Base-by-base conservation (phyloP, 2,329 filamentous ascomycete genomes). In the Zalaria sp. region DNA sequence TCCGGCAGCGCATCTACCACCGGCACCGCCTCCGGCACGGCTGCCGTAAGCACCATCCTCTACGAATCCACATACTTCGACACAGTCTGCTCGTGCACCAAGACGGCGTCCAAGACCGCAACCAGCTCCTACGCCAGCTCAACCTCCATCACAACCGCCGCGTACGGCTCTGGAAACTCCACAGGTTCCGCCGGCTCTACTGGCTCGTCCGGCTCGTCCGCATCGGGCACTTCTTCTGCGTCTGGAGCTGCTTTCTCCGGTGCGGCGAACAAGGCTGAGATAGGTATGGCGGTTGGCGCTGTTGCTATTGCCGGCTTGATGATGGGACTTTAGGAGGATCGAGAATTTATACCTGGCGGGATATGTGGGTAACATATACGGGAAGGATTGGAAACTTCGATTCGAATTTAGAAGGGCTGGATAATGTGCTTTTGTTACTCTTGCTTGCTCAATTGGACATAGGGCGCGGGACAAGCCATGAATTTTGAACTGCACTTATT, bases 31-130 rank as follows among this genome's bases (percentile, higher is more conserved):
- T 45, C 45, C 27, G 45, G 40, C 34, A 40, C 34, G 27, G 32
- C 32, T 27, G 27, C 34, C 31, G 41, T 40, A 11, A 47, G 43
- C 42, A 49, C 49, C 4, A 40, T 53, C 9, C 41, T 47, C 25
- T 48, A 49, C 42, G 51, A 49, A 11, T 47, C 48, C 18, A 50
- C 47, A 34, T 51, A 47, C 44, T 53, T 44, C 34, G 51, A 53
- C 34, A 36, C 42, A 27, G 47, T 38, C 10, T 52, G 50, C 39
- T 49, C 49, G 4, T 52, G 50, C 49, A 50, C 49, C 25, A 52
- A 50, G 43, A 50, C 49, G 18, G 40, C 42, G n/a, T 37, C 44
- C 32, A 29, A 44, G 11, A 48, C 44, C 18, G 38, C 34, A 4
- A 43, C 27, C 26, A 32, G 7, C 29, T 37, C 29, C 42, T 40